A percentile compares a stretch with the other conserved stretches of the same genome.
Conservation (phyloP, 2,329 filamentous ascomycete genomes). For the Fusarium pseudograminearum region DNA sequence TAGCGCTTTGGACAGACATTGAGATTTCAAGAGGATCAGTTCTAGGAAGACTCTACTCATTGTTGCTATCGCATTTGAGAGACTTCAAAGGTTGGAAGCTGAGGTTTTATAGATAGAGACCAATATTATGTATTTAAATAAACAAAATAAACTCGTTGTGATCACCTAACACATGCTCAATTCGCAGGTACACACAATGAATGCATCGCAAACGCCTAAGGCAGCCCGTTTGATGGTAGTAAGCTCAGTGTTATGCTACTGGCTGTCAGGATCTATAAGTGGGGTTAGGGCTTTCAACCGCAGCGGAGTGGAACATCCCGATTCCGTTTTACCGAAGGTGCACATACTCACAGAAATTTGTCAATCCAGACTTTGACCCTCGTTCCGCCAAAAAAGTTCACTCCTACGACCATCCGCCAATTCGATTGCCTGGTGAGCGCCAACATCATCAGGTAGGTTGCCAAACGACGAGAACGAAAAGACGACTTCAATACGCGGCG, state of each 20-base stretch:
- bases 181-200: not conserved
- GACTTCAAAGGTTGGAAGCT: not conserved
- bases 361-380: conserved; percentile 51
- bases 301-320: conserved; percentile 39
- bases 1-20: conserved; percentile 15
- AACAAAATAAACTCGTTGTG: not conserved
- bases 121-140: not conserved
- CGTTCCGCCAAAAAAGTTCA: conserved; percentile 53
- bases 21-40: conserved; percentile 6
- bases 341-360: conserved; percentile 55
- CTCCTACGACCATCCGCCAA: conserved; percentile 55
- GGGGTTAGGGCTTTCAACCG: conserved; percentile 26
- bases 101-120: not conserved
- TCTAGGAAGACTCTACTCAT: conserved; percentile 14
- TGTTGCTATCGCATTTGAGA: conserved; percentile 21
- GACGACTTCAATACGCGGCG: conserved; percentile 38
- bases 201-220: not conserved
- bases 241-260: conserved; percentile 27
- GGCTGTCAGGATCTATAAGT: not conserved
- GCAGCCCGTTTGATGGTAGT: not conserved
- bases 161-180: not conserved
- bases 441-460: conserved; percentile 63
- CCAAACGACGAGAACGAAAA: conserved; percentile 34
- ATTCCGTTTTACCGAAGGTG: conserved; percentile 49
- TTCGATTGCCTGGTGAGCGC: conserved; percentile 63